Base-by-base conservation (phyloP, 2,329 filamentous ascomycete genomes). In the Hypomyces perniciosus region DNA sequence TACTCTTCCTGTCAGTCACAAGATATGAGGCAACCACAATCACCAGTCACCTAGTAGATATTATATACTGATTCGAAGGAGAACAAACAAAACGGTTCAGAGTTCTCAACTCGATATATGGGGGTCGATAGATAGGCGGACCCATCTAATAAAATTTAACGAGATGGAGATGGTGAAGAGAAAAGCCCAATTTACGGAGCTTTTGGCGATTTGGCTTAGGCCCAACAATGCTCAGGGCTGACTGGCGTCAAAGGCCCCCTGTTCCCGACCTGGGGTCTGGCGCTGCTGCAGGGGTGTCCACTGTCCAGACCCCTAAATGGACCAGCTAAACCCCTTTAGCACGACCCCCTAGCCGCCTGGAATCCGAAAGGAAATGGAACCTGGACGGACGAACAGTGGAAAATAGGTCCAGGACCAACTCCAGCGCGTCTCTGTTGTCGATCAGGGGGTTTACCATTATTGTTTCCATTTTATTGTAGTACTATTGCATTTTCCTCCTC, bases 101-200 rank as follows among this genome's bases (percentile, higher is more conserved):
- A 20, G 20, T 20, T 20, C 20, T 20, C 20, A 20, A 20, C 20
- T 20, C 20, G 20, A 35, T 35, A 12, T 4, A 12, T 35, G 33
- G 12, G 8, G 33, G 12, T 35, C 8, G 8, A 8, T 35, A 12
- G 33, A 35, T 35, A 8, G 8, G 12, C 8, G 33, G 12, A 35
- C 8, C 48, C 29, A 46, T 42, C 48, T 51, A 42, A 51, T 46
- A 41, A 41, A 51, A 51, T 41, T 30, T 37, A 41, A 45, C 48
- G 42, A 50, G 20, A 50, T 44, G 41, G 43, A 37, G 40, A 50
- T 44, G 39, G 39, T 42, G 38, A 13, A 35, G 43, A 46, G 42
- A 31, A 46, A 35, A 37, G 31, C n/a, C 43, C 43, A 46, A 31
- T 46, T 20, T 13, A 34, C 46, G 46, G 46, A 48, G 39, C 46